These are phyloP conservation scores for Aspergillus sp. DNA, from an alignment of 2,329 filamentous ascomycete species.

Conservation along the genomic window DNA sequence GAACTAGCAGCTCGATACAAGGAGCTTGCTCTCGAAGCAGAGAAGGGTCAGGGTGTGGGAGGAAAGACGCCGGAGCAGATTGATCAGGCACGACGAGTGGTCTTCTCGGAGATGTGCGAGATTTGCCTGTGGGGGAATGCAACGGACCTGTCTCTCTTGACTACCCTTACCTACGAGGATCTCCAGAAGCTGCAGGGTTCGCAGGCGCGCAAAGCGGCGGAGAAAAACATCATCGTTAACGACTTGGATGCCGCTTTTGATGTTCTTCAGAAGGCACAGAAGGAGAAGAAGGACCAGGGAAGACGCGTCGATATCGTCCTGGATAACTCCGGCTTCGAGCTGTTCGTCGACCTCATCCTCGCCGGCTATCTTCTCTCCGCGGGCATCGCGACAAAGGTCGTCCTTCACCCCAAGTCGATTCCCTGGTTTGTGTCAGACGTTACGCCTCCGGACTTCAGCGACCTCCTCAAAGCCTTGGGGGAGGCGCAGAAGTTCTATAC, in stretches of 20 bases:
- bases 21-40: constrained; percentile 61
- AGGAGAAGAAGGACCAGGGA: constrained; percentile 53
- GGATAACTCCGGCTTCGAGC: constrained; percentile 94
- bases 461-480: constrained; percentile 72
- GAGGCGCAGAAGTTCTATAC: constrained; percentile 72
- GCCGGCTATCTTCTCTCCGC: constrained; percentile 81
- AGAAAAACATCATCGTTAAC: constrained; percentile 88
- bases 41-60: constrained; percentile 42
- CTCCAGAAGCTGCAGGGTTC: constrained; percentile 94
- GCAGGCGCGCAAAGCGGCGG: constrained; percentile 72
- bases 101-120: constrained; percentile 91
- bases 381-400: constrained; percentile 74
- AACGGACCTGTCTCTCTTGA: constrained; percentile 84
- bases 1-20: constrained; percentile 74
- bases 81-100: constrained; percentile 61
- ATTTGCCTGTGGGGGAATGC: constrained; percentile 97
- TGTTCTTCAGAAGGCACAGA: constrained; percentile 56
- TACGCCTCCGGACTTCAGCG: constrained; percentile 71
- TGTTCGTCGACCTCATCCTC: constrained; percentile 89
- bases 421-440: constrained; percentile 99
- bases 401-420: constrained; percentile 88
- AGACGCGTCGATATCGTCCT: constrained; percentile 87
- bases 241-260: constrained; percentile 68
- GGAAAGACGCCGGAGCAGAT: constrained; percentile 38
- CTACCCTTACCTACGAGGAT: constrained; percentile 84